Conservation (phyloP, 78 protist genomes). For the Dictyostelium firmibasis region DNA sequence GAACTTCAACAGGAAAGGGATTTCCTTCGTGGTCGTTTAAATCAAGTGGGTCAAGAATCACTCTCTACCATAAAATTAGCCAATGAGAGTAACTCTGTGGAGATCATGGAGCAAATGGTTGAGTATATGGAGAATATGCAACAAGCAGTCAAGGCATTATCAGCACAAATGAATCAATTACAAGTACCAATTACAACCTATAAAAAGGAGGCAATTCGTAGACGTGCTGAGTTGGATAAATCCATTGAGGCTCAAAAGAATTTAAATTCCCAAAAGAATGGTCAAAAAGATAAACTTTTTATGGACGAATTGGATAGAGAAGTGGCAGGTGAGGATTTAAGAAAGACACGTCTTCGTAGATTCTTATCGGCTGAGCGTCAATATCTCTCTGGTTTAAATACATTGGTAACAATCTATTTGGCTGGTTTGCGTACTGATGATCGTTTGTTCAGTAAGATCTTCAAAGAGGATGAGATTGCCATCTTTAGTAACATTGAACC, state of each 20-base stretch:
- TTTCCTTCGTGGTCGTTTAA: constrained; percentile 10
- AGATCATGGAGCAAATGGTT: constrained; percentile 67
- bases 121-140: constrained; percentile 64
- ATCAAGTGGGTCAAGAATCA: constrained; percentile 44
- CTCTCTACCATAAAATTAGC: constrained; percentile 30
- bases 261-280: neutral
- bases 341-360: constrained; percentile 26
- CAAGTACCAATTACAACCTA: constrained; percentile 22
- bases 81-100: constrained; percentile 37
- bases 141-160: neutral
- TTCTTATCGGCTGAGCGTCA: constrained; percentile 35
- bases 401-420: constrained; percentile 32
- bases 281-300: neutral
- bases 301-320: neutral
- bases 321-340: constrained; percentile 56
- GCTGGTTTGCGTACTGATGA: constrained; percentile 61
- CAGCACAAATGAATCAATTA: constrained; percentile 7
- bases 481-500: constrained; percentile 53
- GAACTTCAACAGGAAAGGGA: constrained; percentile 74
- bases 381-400: constrained; percentile 12
- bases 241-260: constrained; percentile 44
- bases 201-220: constrained; percentile 34
- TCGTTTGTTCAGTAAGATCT: constrained; percentile 50
- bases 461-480: constrained; percentile 70
- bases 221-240: constrained; percentile 43